Base-by-base conservation (phyloP, 345 rosid species). In the Physaria fendleri region DNA sequence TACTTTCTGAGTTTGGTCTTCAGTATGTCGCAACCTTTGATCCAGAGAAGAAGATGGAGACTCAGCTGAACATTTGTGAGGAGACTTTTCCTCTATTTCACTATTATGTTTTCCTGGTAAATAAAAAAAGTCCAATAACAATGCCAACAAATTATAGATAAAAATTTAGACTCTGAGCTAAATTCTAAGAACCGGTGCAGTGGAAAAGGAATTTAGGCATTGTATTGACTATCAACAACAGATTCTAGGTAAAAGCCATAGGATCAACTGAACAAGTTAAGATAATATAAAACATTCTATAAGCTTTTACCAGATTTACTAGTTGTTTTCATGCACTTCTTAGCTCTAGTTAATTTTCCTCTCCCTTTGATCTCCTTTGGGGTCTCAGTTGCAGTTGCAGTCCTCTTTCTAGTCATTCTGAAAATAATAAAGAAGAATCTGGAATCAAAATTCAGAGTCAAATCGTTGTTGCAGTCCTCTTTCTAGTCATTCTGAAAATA, bases 351-450 rank as follows among this genome's bases (percentile, higher is more conserved):
- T 14, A 44, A 40, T 69, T 39, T 62, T 56, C 34, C 74, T 47
- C 9, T 63, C 0, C 40, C 38, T 63, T 63, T 54, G 13, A 14
- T 41, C 53, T 70, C 69, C 21, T 56, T 21, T 33, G 69, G 33
- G 16, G 21, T 2, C 11, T 63, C 54, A 11, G 60, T 11, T 55
- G 59, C 47, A 62, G 40, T 13, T 27, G 63, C 34, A 48, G 41
- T 42, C 40, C 20, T 63, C 64, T 56, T 70, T 56, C 59, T 63
- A 63, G 74, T 65, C 69, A 56, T 70, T 63, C 74, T 70, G 50
- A 5, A 8, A 23, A 20, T 9, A 5, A 24, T 22, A 0, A 16
- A 12, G 2, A 29, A 38, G 0, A 30, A 28, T 1, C 35, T 12
- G 6, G 50, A 13, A 20, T 28, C 35, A 38, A 46, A 54, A 54